phyloP scores from a whole-genome alignment of 139 green algal genomes.

The Microglena sp. region DNA sequence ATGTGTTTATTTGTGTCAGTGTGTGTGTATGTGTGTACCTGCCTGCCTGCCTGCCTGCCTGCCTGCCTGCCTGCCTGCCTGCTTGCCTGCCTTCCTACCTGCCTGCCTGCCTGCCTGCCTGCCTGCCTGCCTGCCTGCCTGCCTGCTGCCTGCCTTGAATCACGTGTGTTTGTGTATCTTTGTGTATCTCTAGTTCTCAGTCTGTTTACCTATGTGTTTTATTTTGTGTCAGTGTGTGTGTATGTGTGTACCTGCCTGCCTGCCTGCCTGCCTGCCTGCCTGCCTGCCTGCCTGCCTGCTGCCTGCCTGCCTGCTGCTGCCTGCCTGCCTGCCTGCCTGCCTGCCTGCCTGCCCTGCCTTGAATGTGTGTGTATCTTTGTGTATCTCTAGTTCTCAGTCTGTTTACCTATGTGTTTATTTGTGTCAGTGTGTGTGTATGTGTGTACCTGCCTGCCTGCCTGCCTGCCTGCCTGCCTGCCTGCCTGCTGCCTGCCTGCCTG shows the following conservation, averaged over 20 bases:
- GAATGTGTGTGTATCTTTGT: too few species aligned
- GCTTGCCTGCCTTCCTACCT: constrained; percentile 4
- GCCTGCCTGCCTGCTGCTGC: constrained; percentile 4
- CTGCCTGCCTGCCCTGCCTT: too few species aligned
- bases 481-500: constrained; percentile 7
- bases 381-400: too few species aligned
- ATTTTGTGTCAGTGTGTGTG: too few species aligned
- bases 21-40: too few species aligned
- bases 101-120: constrained; percentile 7
- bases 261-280: constrained; percentile 8
- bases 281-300: constrained; percentile 4
- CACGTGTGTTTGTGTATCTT: too few species aligned
- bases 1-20: too few species aligned
- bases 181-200: too few species aligned
- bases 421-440: too few species aligned
- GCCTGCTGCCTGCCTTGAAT: constrained; percentile 4
- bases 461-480: constrained; percentile 6
- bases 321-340: constrained; percentile 2
- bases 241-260: constrained; percentile 5
- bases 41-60: constrained; percentile 9
- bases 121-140: constrained; percentile 4
- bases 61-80: constrained; percentile 3
- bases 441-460: constrained; percentile 7
- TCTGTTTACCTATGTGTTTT: too few species aligned
- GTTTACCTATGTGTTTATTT: too few species aligned